Base-by-base conservation (phyloP, 1,139 yeast species). In the Wickerhamomyces sp. region DNA sequence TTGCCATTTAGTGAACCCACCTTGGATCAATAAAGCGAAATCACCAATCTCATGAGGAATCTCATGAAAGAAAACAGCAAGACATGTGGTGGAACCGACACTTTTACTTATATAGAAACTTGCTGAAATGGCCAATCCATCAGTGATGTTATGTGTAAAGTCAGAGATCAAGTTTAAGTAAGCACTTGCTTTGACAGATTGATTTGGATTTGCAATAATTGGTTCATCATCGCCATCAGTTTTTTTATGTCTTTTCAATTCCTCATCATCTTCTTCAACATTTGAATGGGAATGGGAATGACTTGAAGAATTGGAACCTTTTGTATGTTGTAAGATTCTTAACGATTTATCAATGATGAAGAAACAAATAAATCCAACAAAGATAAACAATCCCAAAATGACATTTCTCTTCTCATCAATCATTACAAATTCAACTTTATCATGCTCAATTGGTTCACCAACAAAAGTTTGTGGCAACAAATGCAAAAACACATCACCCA, bases 41-140 rank as follows among this genome's bases (percentile, higher is more conserved):
- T 84, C 91, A 42, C 89, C 88, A 46, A 83, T 75, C 57, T 82
- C 87, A 58, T 83, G 90, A 10, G 91, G 91, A 42, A 83, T 75
- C 61, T 84, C 90, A 60, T 83, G 91, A 64, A 80, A 74, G 53
- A 81, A 72, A 34, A 83, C 81, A 1, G 88, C 85, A 33, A 81
- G 64, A 32, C 84, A 75, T 1, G 88, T 81, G 6, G 83, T 72
- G 26, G 81, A 76, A 1, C 90, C 90, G 14, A 76, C 78, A 40
- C 64, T 65, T 45, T 73, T 71, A 44, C 81, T 71, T 41, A 73
- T 73, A 61, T 78, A 78, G 59, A 83, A 83, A 9, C 88, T 75
- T 0, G 88, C 76, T 2, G 87, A 75, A 43, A 83, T 72, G 3
- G 89, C 86, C 10, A 83, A 62, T 0, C 90, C 90, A 57, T 84